Percentiles rank a stretch among this genome's conserved stretches.
phyloP scores from a whole-genome alignment of 2,329 filamentous ascomycete genomes.

The Xylogone sp. region DNA sequence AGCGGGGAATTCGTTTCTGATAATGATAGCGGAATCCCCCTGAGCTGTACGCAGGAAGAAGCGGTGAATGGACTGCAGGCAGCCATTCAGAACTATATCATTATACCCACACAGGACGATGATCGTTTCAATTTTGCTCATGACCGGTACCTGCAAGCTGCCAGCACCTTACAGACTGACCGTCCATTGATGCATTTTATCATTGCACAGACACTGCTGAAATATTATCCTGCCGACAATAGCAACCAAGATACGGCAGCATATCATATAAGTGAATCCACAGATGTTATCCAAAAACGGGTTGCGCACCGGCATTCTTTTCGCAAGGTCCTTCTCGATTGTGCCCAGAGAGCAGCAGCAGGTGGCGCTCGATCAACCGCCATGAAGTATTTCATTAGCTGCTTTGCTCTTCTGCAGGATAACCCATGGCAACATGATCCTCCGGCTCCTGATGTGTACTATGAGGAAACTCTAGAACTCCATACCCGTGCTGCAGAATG shows the following conservation, averaged over 20 bases:
- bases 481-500: slow-evolving; percentile 77
- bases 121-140: slow-evolving; percentile 83
- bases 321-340: slow-evolving; percentile 65
- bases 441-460: slow-evolving; percentile 62
- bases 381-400: slow-evolving; percentile 73
- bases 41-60: slow-evolving; percentile 54
- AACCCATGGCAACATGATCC: slow-evolving; percentile 67
- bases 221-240: slow-evolving; percentile 57
- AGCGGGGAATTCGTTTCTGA: slow-evolving; percentile 63
- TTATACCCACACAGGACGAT: slow-evolving; percentile 75
- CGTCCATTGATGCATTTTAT: slow-evolving; percentile 80
- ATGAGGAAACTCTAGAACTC: slow-evolving; percentile 76
- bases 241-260: slow-evolving; percentile 68
- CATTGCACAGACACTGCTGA: slow-evolving; percentile 73
- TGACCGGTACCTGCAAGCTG: slow-evolving; percentile 75
- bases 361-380: slow-evolving; percentile 77
- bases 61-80: slow-evolving; percentile 71
- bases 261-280: slow-evolving; percentile 73
- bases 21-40: slow-evolving; percentile 33
- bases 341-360: slow-evolving; percentile 71
- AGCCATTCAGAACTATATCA: slow-evolving; percentile 72
- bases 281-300: slow-evolving; percentile 65
- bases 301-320: slow-evolving; percentile 60
- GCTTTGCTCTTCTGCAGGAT: slow-evolving; percentile 75
- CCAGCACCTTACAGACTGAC: slow-evolving; percentile 64